Base-by-base conservation (phyloP, 2,329 filamentous ascomycete genomes). In the Alternaria angustiovoidea region DNA sequence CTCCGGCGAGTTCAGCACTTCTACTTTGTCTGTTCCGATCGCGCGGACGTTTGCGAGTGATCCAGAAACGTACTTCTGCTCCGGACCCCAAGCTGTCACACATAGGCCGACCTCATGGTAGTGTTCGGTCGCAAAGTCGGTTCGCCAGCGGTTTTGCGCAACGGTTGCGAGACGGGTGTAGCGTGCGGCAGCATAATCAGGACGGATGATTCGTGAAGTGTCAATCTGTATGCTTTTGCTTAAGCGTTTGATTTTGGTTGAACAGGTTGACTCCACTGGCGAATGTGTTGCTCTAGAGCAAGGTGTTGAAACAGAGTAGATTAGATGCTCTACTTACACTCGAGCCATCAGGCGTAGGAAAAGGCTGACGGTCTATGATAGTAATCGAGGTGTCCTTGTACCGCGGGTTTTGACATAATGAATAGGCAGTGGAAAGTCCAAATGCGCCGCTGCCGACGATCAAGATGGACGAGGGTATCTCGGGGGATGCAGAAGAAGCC, bases 171-270 rank as follows among this genome's bases (percentile, higher is more conserved):
- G 87, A 16, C 83, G 81, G 6, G 92, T 87, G 79, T 98, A 98
- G 22, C 89, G 86, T 0, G 87, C 81, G 73, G 94, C 89, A 5
- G 91, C 89, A 74, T 98, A 98, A 83, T 98, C 94, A 38, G 89
- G 84, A 34, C 87, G 84, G 51, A 89, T 82, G 65, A 89, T 89
- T 57, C 87, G 86, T 22, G 85, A 88, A 46, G 82, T 82, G 74
- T 89, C 87, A 62, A 88, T 80, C 78, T 80, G 51, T 51, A 16
- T 57, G 43, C 46, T 18, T 16, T 28, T 11, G 48, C 32, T 63
- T 55, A 26, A 62, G 52, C 18, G 42, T 47, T 22, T 24, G 34
- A 28, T 36, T 26, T 51, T 54, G 26, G 41, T 32, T 9, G 39
- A 30, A 28, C 32, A 16, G 8, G 26, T 46, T 6, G 26, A 20